Evolutionary conservation across 305 asterid genomes (phyloP), one percentile per base, ranked within the genome.

Genomic region (Fraxinus albicans): DNA sequence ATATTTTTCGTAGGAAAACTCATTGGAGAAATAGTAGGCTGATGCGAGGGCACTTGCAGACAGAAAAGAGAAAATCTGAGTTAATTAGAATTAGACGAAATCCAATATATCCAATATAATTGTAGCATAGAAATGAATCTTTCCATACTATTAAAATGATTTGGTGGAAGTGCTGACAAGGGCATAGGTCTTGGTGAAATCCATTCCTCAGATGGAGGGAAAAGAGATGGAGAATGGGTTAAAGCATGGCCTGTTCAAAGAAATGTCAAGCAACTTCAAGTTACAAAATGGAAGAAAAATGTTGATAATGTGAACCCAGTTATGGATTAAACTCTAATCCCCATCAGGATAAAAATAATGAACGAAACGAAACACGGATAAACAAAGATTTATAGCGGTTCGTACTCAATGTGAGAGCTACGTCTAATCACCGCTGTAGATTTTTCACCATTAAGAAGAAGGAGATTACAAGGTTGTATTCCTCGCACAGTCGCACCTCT

Each of bases 21-120:
- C 73, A 58, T 33, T 21, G 98, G 98, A 44, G 95, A 89, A 81
- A 90, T 75, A 6, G 85, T 83, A 55, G 98, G 98, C 55, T 91
- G 85, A 77, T 81, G 85, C 78, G 88, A 83, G 50, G 95, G 91
- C 81, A 82, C 90, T 89, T 73, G 78, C 40, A 76, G 73, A 86
- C 77, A 85, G 73, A 82, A 65, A 65, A 23, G 55, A 79, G 27
- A 80, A 38, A 35, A 36, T 55, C 73, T 60, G 34, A 73, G 70
- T 50, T 23, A 77, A 31, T 72, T 50, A 81, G 73, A 77, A 76
- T 34, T 29, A 69, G 75, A 60, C 65, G 15, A 80, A 55, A 79
- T 67, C 79, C 44, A 21, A 69, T 23, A 65, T 23, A 21, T 31
- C 34, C 34, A 31, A 31, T 31, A 31, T 31, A 31, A 80, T 25